Evolutionary conservation across 2,329 filamentous ascomycete genomes (phyloP).

Genomic region (Pseudogymnoascus sp.): DNA sequence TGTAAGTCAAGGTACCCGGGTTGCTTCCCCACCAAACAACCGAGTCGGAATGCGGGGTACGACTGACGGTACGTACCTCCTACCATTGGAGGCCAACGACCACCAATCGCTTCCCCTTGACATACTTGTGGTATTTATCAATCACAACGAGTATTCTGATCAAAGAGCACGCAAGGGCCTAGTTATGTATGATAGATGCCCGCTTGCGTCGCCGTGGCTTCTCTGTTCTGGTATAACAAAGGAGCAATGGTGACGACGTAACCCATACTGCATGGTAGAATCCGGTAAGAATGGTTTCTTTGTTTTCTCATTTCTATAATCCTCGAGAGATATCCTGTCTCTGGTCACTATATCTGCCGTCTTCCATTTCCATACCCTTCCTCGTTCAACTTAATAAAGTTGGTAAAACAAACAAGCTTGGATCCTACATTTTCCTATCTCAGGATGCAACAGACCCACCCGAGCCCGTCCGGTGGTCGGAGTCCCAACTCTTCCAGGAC

Average conservation of each 20-base stretch:
- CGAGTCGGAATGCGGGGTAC: slow-evolving; percentile 3
- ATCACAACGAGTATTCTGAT: background rate
- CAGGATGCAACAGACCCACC: background rate
- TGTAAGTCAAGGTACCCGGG: background rate
- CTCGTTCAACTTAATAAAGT: background rate
- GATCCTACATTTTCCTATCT: background rate
- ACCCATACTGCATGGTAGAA: background rate
- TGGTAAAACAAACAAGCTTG: background rate
- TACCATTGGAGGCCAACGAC: background rate
- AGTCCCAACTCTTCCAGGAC: background rate
- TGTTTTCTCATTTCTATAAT: slow-evolving; percentile 5
- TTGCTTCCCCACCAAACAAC: background rate
- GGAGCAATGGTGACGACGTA: background rate
- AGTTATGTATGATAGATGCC: background rate
- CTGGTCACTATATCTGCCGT: background rate
- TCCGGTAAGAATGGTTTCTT: background rate
- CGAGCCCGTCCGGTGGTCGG: background rate
- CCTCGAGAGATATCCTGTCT: background rate
- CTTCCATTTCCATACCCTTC: background rate
- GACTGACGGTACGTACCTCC: background rate
- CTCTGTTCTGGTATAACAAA: background rate
- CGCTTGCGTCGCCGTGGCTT: background rate
- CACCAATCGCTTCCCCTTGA: background rate
- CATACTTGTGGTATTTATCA: background rate
- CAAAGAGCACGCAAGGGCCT: background rate